Evolutionary conservation across 805 yeast species (phyloP).

Genomic region (Pichia scutulata): DNA sequence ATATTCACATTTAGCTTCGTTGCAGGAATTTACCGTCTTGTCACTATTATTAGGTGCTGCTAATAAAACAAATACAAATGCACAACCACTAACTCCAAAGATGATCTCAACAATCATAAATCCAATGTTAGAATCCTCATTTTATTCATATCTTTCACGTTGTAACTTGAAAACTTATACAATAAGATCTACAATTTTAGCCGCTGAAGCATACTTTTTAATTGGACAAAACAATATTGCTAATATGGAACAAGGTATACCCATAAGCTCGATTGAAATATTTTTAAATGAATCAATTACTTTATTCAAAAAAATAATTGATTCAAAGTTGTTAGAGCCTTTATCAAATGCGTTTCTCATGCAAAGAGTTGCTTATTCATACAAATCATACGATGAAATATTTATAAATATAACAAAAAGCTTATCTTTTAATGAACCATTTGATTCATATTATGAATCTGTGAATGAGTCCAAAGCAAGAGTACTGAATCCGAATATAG

Average conservation of each 20-base stretch:
- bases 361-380: constrained; percentile 32
- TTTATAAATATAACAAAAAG: neutral
- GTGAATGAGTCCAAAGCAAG: constrained; percentile 24
- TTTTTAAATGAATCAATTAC: constrained; percentile 41
- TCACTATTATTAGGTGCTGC: constrained; percentile 55
- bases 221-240: constrained; percentile 28
- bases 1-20: constrained; percentile 71
- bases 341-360: constrained; percentile 32
- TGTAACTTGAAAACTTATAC: constrained; percentile 64
- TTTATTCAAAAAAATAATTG: constrained; percentile 37
- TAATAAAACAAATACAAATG: constrained; percentile 23
- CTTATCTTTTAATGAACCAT: neutral
- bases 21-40: constrained; percentile 82
- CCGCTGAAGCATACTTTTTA: constrained; percentile 58
- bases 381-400: constrained; percentile 17
- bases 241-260: neutral
- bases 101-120: constrained; percentile 46
- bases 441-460: constrained; percentile 27
- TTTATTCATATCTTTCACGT: constrained; percentile 69
- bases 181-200: constrained; percentile 55
- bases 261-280: constrained; percentile 20
- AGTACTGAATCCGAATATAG: constrained; percentile 34
- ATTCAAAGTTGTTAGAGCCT: constrained; percentile 38
- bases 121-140: constrained; percentile 61
- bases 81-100: constrained; percentile 30